A percentile compares a stretch with the other conserved stretches of the same genome.
Conservation (phyloP, 2,329 filamentous ascomycete species). For the Cladobotryum mycophilum region DNA sequence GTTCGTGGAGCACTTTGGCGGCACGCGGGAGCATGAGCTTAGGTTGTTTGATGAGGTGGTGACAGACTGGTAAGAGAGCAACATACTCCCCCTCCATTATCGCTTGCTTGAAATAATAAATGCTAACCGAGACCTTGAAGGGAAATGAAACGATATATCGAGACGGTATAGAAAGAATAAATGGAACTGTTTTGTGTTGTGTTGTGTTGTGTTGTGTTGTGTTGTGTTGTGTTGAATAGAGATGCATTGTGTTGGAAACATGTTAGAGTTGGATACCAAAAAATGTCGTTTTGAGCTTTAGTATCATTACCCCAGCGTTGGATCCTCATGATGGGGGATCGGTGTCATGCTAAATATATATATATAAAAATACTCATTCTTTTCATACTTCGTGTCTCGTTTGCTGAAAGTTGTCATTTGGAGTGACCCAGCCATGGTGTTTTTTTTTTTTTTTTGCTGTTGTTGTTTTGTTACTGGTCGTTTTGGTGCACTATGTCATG, state of each 20-base stretch:
- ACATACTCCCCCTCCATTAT: background rate
- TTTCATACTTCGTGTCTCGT: too few relatives aligned
- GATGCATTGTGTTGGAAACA: conserved; percentile 3
- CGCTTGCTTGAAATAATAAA: background rate
- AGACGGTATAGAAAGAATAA: conserved; percentile 49
- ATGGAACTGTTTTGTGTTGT: background rate
- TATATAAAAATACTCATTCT: too few relatives aligned
- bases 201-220: too few relatives aligned
- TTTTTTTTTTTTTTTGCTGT: too few relatives aligned
- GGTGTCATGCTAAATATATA: too few relatives aligned
- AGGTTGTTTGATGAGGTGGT: conserved; percentile 91
- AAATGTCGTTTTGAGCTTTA: conserved; percentile 11
- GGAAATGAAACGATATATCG: conserved; percentile 73
- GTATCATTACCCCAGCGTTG: background rate
- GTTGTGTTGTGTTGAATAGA: too few relatives aligned
- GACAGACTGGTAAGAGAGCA: conserved; percentile 79
- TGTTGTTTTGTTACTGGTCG: background rate
- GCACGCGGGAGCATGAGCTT: conserved; percentile 87
- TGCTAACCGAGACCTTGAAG: conserved; percentile 31
- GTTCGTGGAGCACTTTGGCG: conserved; percentile 93
- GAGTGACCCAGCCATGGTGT: too few relatives aligned
- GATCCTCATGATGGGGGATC: too few relatives aligned
- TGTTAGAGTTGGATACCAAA: conserved; percentile 1
- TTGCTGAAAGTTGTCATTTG: too few relatives aligned
- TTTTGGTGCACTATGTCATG: background rate